These are phyloP conservation scores for Coniochaeta ligniaria DNA, from an alignment of 2,329 filamentous ascomycete species.

Conservation along the genomic window DNA sequence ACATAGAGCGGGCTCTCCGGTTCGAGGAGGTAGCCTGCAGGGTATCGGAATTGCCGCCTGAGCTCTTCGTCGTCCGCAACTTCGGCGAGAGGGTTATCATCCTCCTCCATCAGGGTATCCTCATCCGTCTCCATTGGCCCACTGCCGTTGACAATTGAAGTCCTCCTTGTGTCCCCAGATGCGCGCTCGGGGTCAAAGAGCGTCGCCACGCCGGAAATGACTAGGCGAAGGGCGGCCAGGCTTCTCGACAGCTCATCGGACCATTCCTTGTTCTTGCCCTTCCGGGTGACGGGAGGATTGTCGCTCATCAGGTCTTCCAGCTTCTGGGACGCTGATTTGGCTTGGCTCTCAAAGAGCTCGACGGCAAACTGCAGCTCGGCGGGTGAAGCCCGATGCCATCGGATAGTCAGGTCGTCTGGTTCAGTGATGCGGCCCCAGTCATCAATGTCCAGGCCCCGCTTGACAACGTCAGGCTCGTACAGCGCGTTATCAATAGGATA, in stretches of 20 bases:
- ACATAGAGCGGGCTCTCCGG: constrained; percentile 57
- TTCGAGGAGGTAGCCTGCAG: constrained; percentile 76
- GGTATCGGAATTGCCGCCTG: constrained; percentile 80
- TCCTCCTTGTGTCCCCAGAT: constrained; percentile 37
- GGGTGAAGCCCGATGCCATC: constrained; percentile 80
- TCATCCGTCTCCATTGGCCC: constrained; percentile 47
- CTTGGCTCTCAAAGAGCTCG: constrained; percentile 80
- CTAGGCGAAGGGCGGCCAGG: constrained; percentile 78
- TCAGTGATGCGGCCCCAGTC: constrained; percentile 81
- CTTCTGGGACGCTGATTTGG: constrained; percentile 65
- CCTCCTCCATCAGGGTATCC: constrained; percentile 35
- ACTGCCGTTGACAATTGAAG: constrained; percentile 37
- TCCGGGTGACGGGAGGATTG: constrained; percentile 74
- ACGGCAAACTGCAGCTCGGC: constrained; percentile 85
- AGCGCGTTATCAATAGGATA: constrained; percentile 87
- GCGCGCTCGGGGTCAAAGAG: constrained; percentile 78
- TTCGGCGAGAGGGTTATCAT: constrained; percentile 49
- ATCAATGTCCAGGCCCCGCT: constrained; percentile 63
- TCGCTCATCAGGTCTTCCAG: constrained; percentile 75
- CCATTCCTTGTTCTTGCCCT: constrained; percentile 97
- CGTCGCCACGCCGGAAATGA: constrained; percentile 82
- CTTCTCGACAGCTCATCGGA: constrained; percentile 93
- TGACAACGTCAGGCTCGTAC: constrained; percentile 71
- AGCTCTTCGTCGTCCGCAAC: constrained; percentile 74
- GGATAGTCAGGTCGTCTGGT: constrained; percentile 70